Conservation (phyloP, 2,329 filamentous ascomycete species). For the Hyphodiscus sp. region DNA sequence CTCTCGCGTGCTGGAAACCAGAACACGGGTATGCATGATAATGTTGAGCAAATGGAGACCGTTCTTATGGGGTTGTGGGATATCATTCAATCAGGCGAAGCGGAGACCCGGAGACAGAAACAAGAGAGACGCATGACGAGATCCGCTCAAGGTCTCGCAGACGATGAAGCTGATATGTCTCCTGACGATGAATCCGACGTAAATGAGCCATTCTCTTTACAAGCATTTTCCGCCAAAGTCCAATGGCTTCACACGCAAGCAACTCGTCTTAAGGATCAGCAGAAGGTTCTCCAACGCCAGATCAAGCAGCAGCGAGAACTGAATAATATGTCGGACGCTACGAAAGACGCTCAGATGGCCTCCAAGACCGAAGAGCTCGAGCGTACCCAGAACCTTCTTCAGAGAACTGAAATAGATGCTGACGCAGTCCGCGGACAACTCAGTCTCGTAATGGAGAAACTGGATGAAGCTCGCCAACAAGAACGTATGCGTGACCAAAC, state of each 20-base stretch:
- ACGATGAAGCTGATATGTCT: slow-evolving; percentile 54
- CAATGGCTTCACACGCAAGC: slow-evolving; percentile 72
- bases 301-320: slow-evolving; percentile 93
- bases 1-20: slow-evolving; percentile 20
- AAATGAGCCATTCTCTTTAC: slow-evolving; percentile 61
- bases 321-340: slow-evolving; percentile 76
- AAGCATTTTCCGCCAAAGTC: slow-evolving; percentile 71
- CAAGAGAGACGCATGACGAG: slow-evolving; percentile 46
- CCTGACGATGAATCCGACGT: slow-evolving; percentile 53
- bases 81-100: slow-evolving; percentile 42
- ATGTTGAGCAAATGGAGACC: slow-evolving; percentile 49
- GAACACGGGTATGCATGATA: slow-evolving; percentile 30
- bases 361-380: slow-evolving; percentile 52
- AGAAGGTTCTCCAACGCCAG: slow-evolving; percentile 80
- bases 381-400: slow-evolving; percentile 31
- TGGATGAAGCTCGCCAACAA: slow-evolving; percentile 26
- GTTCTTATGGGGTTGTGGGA: slow-evolving; percentile 46
- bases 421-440: slow-evolving; percentile 28
- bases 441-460: slow-evolving; percentile 28
- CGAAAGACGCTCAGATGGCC: slow-evolving; percentile 59
- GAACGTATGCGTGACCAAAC: slow-evolving; percentile 19
- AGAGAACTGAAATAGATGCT: slow-evolving; percentile 29
- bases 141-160: slow-evolving; percentile 49
- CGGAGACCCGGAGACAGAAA: slow-evolving; percentile 48
- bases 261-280: slow-evolving; percentile 78